Base-by-base conservation (phyloP, 169 alveolate genomes). In the Cryptosporidium parvum region DNA sequence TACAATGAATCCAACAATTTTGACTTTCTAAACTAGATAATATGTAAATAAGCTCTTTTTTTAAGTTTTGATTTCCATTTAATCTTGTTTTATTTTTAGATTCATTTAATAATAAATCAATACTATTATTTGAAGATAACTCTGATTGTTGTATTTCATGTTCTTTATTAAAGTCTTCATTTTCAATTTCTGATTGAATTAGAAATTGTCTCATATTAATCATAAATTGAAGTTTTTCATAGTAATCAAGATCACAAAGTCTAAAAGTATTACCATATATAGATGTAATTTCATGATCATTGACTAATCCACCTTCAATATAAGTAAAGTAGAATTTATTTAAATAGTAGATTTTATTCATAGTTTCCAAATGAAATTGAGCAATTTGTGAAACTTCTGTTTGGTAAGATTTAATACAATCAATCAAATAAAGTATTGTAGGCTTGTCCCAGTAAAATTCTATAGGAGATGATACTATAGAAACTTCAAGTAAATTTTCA, bases 361-460 rank as follows among this genome's bases (percentile, higher is more conserved):
- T 16, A 10, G 68, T 62, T 45, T 65, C 35, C 26, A 65, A 26
- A 18, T 80, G 65, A 4, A 62, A 65, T 39, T 45, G 39, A 16
- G 62, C 59, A 44, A 65, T 80, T 45, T 42, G 35, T 9, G 56
- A 42, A 29, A 62, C 75, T 12, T 35, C 69, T 44, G 42, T 59
- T 48, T 80, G 73, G 29, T 62, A 80, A 26, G 62, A 59, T 26
- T 80, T 59, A 3, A 80, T 10, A 44, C 89, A 80, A 9, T 35
- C 73, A n/a, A 80, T 62, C 29, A 80, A 33, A 14, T 51, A 59
- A 14, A 62, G 26, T 18, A 80, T 80, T 3, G 89, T 80, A 18
- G 89, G 89, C 42, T 80, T 80, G 52, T 80, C 89, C 89, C 89
- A 80, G 23, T 80, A 80, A 39, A 80, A 31, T 33, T 80, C 89